Conservation (phyloP, 192 early-diverging fungal species). For the Backusella parvicylindrica region DNA sequence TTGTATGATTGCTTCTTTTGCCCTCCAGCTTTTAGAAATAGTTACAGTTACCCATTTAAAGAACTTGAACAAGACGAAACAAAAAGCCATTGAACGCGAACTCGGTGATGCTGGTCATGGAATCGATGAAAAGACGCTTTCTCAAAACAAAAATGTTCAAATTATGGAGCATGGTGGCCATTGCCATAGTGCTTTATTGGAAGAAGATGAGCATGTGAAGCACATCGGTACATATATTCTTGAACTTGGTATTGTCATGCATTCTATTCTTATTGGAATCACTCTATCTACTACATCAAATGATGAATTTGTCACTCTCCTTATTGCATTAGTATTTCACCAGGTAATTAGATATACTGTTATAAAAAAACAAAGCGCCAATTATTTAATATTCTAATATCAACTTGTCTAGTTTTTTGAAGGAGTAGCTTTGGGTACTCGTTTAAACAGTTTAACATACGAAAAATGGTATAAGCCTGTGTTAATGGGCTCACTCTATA, state of each 20-base stretch:
- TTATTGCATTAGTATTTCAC: constrained; percentile 70
- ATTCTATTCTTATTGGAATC: constrained; percentile 77
- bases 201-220: constrained; percentile 29
- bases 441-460: constrained; percentile 36
- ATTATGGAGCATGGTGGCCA: neutral
- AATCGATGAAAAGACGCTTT: neutral
- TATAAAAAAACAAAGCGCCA: neutral
- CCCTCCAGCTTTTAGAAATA: constrained; percentile 25
- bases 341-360: constrained; percentile 41
- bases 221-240: constrained; percentile 63
- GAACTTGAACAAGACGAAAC: neutral
- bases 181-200: constrained; percentile 22
- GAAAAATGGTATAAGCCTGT: constrained; percentile 24
- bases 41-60: constrained; percentile 10
- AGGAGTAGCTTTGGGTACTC: constrained; percentile 44
- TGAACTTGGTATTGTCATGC: constrained; percentile 75
- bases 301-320: constrained; percentile 53
- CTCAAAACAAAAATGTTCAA: neutral
- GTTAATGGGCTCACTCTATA: constrained; percentile 51
- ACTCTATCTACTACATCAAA: constrained; percentile 56
- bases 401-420: constrained; percentile 45
- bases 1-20: constrained; percentile 34
- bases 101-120: neutral
- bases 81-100: neutral
- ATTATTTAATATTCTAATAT: neutral